phyloP scores from a whole-genome alignment of 257 asterid species.

The Pogostemon cablin region DNA sequence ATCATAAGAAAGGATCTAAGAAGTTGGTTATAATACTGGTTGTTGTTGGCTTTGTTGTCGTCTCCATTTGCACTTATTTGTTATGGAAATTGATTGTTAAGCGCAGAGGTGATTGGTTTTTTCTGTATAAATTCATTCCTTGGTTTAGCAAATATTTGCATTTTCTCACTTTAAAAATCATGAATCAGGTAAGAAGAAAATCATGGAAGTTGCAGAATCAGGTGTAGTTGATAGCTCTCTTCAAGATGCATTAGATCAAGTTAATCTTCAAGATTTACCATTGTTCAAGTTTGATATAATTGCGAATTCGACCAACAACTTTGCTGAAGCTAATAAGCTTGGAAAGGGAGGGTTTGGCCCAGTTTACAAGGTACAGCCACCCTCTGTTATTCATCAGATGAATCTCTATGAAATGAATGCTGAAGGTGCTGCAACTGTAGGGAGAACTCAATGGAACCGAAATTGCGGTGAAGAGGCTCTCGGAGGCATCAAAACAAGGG shows the following conservation, averaged over 20 bases:
- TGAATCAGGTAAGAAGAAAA: constrained; percentile 32
- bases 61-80: constrained; percentile 31
- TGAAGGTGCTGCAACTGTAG: constrained; percentile 21
- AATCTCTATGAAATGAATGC: not conserved
- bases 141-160: not conserved
- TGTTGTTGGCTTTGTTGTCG: constrained; percentile 18
- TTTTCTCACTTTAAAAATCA: not conserved
- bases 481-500: constrained; percentile 45
- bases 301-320: constrained; percentile 8
- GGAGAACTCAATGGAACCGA: constrained; percentile 41
- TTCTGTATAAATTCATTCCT: not conserved
- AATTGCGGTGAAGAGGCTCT: constrained; percentile 49
- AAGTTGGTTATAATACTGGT: constrained; percentile 35
- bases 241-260: constrained; percentile 32
- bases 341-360: constrained; percentile 16
- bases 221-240: constrained; percentile 4
- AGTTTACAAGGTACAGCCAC: not conserved
- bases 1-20: constrained; percentile 21
- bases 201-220: constrained; percentile 34
- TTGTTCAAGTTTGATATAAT: constrained; percentile 32
- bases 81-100: constrained; percentile 42
- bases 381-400: not conserved
- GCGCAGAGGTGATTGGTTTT: constrained; percentile 40
- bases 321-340: not conserved
- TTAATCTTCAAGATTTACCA: constrained; percentile 39